Conservation (phyloP, 495 filamentous ascomycete genomes). For the Neurospora discreta region DNA sequence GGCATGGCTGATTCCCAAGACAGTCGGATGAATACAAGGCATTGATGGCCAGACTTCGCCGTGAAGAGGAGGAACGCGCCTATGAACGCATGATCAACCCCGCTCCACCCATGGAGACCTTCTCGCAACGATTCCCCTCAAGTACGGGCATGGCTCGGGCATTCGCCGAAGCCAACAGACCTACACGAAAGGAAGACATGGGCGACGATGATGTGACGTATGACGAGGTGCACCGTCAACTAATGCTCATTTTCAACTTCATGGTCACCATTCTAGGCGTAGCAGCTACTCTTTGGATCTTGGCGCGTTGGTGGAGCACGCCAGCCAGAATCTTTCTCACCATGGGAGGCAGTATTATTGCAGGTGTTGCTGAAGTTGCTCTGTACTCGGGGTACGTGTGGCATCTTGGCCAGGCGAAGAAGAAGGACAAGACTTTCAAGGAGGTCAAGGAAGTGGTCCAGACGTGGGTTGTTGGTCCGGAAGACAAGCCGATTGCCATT, state of each 20-base stretch:
- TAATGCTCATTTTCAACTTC: slow-evolving; percentile 65
- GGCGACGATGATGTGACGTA: slow-evolving; percentile 48
- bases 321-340: slow-evolving; percentile 58
- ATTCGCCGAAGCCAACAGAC: slow-evolving; percentile 38
- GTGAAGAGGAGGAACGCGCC: slow-evolving; percentile 62
- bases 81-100: slow-evolving; percentile 70
- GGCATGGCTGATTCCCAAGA: slow-evolving; percentile 11
- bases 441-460: slow-evolving; percentile 63
- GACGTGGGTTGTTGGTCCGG: slow-evolving; percentile 55
- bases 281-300: slow-evolving; percentile 61
- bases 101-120: slow-evolving; percentile 41
- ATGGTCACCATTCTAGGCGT: slow-evolving; percentile 61
- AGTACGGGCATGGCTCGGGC: slow-evolving; percentile 33
- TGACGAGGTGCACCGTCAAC: slow-evolving; percentile 62
- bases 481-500: slow-evolving; percentile 28
- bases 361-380: slow-evolving; percentile 77
- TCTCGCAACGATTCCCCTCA: slow-evolving; percentile 45
- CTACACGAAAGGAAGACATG: slow-evolving; percentile 24
- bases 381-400: slow-evolving; percentile 80
- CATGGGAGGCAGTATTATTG: slow-evolving; percentile 54
- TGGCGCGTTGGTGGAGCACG: slow-evolving; percentile 56
- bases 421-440: slow-evolving; percentile 47
- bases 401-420: slow-evolving; percentile 62
- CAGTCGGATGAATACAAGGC: slow-evolving; percentile 82
- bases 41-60: slow-evolving; percentile 74